phyloP scores from a whole-genome alignment of 2,329 filamentous ascomycete species.

The Xylariaceae sp. region DNA sequence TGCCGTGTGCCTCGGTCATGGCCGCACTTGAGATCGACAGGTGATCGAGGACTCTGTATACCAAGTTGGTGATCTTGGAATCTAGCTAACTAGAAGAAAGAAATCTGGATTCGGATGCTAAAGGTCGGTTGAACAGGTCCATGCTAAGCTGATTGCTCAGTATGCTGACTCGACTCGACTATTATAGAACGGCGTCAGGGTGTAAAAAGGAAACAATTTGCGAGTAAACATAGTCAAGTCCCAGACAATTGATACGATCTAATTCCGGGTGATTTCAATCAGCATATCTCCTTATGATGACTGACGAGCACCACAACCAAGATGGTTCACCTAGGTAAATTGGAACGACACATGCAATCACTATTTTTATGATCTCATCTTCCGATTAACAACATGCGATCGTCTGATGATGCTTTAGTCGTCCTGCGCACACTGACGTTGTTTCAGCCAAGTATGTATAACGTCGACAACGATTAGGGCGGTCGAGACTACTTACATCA shows the following conservation, averaged over 20 bases:
- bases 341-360: background rate
- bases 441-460: constrained; percentile 20
- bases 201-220: constrained; percentile 45
- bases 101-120: constrained; percentile 27
- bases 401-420: background rate
- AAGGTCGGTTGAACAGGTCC: constrained; percentile 26
- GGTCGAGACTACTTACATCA: constrained; percentile 16
- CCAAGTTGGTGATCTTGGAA: constrained; percentile 8
- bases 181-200: constrained; percentile 47
- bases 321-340: background rate
- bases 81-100: background rate
- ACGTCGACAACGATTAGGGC: constrained; percentile 2
- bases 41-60: constrained; percentile 13
- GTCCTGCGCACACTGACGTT: background rate
- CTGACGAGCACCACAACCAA: background rate
- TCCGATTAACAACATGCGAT: background rate
- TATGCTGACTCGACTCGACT: constrained; percentile 40
- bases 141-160: constrained; percentile 13
- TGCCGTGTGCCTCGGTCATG: background rate
- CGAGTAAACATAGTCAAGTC: constrained; percentile 11
- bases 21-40: constrained; percentile 7
- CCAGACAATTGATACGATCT: constrained; percentile 5
- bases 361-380: background rate
- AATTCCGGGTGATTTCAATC: background rate
- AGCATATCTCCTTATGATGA: background rate